Percentiles rank a stretch among this genome's conserved stretches.
phyloP scores from a whole-genome alignment of 805 yeast genomes.

The Barnettozyma wickerhamii region DNA sequence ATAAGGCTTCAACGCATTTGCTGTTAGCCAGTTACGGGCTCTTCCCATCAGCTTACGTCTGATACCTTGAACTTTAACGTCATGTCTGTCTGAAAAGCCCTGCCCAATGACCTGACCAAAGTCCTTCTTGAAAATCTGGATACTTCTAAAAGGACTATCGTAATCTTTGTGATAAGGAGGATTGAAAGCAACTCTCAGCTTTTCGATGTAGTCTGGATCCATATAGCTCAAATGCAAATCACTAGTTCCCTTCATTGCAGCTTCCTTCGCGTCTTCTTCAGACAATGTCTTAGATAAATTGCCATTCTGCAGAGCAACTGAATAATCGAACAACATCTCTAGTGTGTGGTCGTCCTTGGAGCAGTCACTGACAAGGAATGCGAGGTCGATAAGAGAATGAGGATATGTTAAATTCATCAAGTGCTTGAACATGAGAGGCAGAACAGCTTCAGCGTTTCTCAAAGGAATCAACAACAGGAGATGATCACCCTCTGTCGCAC shows the following conservation, averaged over 20 bases:
- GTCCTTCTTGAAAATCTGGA: slow-evolving; percentile 77
- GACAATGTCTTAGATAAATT: slow-evolving; percentile 46
- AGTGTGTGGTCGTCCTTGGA: slow-evolving; percentile 61
- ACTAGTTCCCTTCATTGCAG: slow-evolving; percentile 44
- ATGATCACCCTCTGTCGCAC: slow-evolving; percentile 50
- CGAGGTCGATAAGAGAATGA: slow-evolving; percentile 73
- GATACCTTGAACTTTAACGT: slow-evolving; percentile 80
- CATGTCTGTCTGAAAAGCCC: slow-evolving; percentile 80
- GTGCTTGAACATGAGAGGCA: slow-evolving; percentile 81
- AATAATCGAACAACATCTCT: slow-evolving; percentile 59
- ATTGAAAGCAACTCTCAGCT: slow-evolving; percentile 53
- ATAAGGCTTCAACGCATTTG: slow-evolving; percentile 70
- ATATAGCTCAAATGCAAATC: slow-evolving; percentile 67
- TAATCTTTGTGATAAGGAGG: slow-evolving; percentile 65
- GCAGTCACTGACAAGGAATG: slow-evolving; percentile 78
- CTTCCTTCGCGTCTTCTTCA: slow-evolving; percentile 38
- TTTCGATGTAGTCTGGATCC: slow-evolving; percentile 58
- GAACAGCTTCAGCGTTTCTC: slow-evolving; percentile 70
- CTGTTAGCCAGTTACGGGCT: slow-evolving; percentile 79
- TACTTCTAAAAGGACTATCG: slow-evolving; percentile 66
- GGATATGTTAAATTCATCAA: slow-evolving; percentile 84
- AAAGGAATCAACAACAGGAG: slow-evolving; percentile 71
- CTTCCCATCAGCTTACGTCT: slow-evolving; percentile 83
- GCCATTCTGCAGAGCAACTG: slow-evolving; percentile 68
- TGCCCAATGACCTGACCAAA: slow-evolving; percentile 84